A percentile compares a stretch with the other conserved stretches of the same genome.
phyloP scores from a whole-genome alignment of 192 early-diverging fungal species.

The Allomyces macrogynus region DNA sequence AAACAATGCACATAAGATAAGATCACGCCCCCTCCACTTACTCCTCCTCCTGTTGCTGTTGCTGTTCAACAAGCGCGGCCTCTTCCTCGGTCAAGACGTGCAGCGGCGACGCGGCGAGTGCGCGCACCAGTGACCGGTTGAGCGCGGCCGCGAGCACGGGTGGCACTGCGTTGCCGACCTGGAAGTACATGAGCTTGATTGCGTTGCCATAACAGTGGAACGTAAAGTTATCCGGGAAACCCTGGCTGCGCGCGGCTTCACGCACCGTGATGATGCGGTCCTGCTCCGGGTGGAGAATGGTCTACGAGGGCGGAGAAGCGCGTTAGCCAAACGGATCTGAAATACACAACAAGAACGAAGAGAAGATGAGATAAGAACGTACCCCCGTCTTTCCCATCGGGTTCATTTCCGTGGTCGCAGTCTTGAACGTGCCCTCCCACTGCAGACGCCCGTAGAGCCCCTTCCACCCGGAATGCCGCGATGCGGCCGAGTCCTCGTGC shows the following conservation, averaged over 20 bases:
- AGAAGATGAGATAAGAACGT: background rate
- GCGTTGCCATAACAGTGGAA: slow-evolving; percentile 15
- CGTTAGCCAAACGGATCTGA: background rate
- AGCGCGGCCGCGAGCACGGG: slow-evolving; percentile 39
- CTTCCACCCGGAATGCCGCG: slow-evolving; percentile 38
- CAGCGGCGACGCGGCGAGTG: slow-evolving; percentile 8
- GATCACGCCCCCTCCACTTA: too few species aligned
- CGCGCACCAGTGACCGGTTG: slow-evolving; percentile 23
- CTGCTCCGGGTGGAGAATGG: slow-evolving; percentile 42
- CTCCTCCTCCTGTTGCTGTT: too few species aligned
- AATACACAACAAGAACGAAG: background rate
- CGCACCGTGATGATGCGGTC: slow-evolving; percentile 32
- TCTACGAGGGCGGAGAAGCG: slow-evolving; percentile 7
- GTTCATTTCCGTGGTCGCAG: slow-evolving; percentile 32
- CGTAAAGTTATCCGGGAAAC: slow-evolving; percentile 42
- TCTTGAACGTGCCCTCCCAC: slow-evolving; percentile 33
- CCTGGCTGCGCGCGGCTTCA: slow-evolving; percentile 46
- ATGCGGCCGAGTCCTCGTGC: slow-evolving; percentile 23
- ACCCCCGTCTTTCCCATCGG: slow-evolving; percentile 41
- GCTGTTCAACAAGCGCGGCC: background rate
- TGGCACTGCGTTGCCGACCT: slow-evolving; percentile 53
- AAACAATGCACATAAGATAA: too few species aligned
- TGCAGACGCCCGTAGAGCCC: slow-evolving; percentile 39
- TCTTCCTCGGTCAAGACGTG: background rate
- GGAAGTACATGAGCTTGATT: slow-evolving; percentile 28